A percentile compares a stretch with the other conserved stretches of the same genome.
Conservation (phyloP, 257 asterid genomes). For the Thymus quinquecostatus region DNA sequence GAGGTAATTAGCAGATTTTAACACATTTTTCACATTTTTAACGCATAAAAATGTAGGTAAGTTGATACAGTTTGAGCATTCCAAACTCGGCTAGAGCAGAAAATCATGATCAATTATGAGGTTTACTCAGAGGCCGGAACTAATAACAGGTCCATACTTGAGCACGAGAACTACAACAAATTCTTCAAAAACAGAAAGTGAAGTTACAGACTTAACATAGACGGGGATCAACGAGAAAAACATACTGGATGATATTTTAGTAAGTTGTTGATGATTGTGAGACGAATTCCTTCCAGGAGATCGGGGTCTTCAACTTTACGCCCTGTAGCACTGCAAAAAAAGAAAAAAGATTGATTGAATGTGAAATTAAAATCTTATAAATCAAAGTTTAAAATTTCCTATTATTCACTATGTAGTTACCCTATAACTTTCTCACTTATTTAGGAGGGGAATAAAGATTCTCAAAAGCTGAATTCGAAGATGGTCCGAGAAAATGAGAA, state of each 20-base stretch:
- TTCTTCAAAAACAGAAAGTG: not conserved
- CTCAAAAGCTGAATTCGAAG: slow-evolving; percentile 20
- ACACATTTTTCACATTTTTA: not conserved
- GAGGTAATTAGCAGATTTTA: not conserved
- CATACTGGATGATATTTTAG: slow-evolving; percentile 95
- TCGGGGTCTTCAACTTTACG: slow-evolving; percentile 95
- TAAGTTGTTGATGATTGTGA: slow-evolving; percentile 90
- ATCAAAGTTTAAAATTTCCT: slow-evolving; percentile 2
- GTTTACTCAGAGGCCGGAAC: not conserved
- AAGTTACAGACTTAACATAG: slow-evolving; percentile 10
- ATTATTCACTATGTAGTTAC: not conserved
- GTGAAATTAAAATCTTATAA: slow-evolving; percentile 10
- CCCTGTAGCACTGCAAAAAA: slow-evolving; percentile 63
- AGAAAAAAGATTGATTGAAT: not conserved
- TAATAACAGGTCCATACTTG: slow-evolving; percentile 19
- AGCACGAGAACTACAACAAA: slow-evolving; percentile 13
- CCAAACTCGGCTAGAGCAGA: not conserved
- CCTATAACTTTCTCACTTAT: slow-evolving; percentile 8
- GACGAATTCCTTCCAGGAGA: slow-evolving; percentile 93
- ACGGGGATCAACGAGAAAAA: slow-evolving; percentile 31
- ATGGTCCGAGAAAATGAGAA: not conserved
- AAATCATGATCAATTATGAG: not conserved
- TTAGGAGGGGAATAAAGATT: slow-evolving; percentile 2
- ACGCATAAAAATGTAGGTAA: not conserved
- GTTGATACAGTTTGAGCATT: not conserved